Evolutionary conservation across 208 protist species (phyloP).

Genomic region (Ichthyophonus hoferi): DNA sequence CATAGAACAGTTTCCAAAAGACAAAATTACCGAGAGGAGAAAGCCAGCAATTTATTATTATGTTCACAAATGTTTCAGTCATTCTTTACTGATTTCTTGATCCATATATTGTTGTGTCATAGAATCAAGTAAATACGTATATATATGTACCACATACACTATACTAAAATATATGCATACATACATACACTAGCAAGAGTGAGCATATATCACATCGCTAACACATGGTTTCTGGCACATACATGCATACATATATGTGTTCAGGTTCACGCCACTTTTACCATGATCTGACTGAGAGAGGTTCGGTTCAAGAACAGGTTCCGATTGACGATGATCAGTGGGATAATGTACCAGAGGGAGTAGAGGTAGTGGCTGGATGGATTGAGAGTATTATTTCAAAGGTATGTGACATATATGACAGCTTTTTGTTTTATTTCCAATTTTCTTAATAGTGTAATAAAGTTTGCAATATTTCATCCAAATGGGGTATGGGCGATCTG

Average conservation of each 20-base stretch:
- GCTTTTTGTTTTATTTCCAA: not conserved
- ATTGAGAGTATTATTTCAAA: not conserved
- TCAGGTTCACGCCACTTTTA: not conserved
- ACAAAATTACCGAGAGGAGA: too few relatives aligned
- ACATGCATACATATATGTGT: not conserved
- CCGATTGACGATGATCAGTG: not conserved
- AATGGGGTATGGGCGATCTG: not conserved
- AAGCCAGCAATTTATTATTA: too few relatives aligned
- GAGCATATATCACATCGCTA: too few relatives aligned
- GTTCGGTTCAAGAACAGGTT: not conserved
- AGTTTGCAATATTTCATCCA: not conserved
- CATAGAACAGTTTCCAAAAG: too few relatives aligned
- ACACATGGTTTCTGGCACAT: too few relatives aligned
- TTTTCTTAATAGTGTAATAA: too few relatives aligned
- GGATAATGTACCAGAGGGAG: not conserved
- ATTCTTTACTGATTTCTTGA: too few relatives aligned
- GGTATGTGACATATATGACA: not conserved
- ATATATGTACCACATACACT: not conserved
- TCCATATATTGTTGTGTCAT: too few relatives aligned
- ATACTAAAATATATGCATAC: not conserved
- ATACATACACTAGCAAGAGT: not conserved
- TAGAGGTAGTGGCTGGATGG: not conserved
- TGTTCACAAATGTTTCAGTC: too few relatives aligned
- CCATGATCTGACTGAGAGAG: not conserved
- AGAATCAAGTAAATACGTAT: not conserved